Evolutionary conservation across 179 eudicot species (phyloP).

Genomic region (Drosera spatulata): DNA sequence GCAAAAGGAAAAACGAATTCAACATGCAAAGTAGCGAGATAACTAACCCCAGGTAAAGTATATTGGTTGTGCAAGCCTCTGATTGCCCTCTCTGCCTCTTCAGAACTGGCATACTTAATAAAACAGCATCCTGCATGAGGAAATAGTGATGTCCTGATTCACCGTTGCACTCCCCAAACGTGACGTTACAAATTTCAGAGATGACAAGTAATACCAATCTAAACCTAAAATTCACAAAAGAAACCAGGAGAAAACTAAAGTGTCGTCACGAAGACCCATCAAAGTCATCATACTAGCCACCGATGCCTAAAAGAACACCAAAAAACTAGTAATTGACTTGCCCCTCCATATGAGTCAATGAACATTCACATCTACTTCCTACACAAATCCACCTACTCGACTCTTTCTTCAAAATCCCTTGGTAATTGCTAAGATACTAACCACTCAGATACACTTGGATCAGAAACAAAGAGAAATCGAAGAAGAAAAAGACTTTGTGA

Average conservation of each 20-base stretch:
- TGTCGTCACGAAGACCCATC: too few species aligned
- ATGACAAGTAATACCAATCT: background rate
- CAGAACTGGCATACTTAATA: conserved; percentile 81
- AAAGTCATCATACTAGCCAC: too few species aligned
- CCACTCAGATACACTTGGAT: too few species aligned
- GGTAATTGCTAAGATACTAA: too few species aligned
- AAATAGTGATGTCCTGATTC: conserved; percentile 18
- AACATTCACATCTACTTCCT: too few species aligned
- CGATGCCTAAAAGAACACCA: too few species aligned
- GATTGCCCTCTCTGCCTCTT: conserved; percentile 93
- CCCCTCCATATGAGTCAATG: too few species aligned
- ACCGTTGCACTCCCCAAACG: background rate
- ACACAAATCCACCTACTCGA: background rate
- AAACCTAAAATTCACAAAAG: background rate
- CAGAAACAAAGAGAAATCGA: too few species aligned
- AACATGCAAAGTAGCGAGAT: conserved; percentile 8
- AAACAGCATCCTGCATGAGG: conserved; percentile 96
- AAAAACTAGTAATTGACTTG: too few species aligned
- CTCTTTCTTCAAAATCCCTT: too few species aligned
- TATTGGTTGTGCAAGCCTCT: conserved; percentile 78
- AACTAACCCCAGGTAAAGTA: conserved; percentile 86
- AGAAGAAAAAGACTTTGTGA: too few species aligned
- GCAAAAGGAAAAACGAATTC: conserved; percentile 1
- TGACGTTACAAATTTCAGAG: too few species aligned
- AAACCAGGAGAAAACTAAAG: background rate